A percentile compares a stretch with the other conserved stretches of the same genome.
These are phyloP conservation scores for Dimocarpus longan DNA, from an alignment of 345 rosid genomes.

Conservation along the genomic window DNA sequence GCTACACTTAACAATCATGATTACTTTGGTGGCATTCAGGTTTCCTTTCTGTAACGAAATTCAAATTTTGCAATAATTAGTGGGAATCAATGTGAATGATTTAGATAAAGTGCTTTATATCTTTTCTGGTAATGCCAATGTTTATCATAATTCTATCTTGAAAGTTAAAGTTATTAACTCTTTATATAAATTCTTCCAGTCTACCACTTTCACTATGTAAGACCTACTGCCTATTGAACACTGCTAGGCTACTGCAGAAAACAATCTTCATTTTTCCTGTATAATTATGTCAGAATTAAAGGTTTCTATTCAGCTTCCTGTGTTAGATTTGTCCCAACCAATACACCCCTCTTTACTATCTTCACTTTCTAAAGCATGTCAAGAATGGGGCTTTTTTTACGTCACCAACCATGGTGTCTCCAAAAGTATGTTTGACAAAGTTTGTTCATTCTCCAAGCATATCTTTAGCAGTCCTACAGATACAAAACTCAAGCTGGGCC, in stretches of 20 bases:
- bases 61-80: constrained; percentile 25
- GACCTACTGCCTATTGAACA: constrained; percentile 13
- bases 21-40: constrained; percentile 3
- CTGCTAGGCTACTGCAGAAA: constrained; percentile 18
- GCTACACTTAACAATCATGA: neutral
- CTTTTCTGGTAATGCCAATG: constrained; percentile 18
- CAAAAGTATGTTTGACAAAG: constrained; percentile 36
- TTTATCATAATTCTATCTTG: neutral
- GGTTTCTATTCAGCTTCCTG: constrained; percentile 55
- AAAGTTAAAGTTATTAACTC: neutral
- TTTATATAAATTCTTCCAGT: neutral
- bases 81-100: constrained; percentile 17
- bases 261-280: constrained; percentile 5
- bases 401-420: constrained; percentile 73
- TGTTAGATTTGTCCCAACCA: constrained; percentile 62
- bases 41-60: constrained; percentile 3
- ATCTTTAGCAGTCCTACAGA: constrained; percentile 55
- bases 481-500: constrained; percentile 69
- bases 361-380: constrained; percentile 64
- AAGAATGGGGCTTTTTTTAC: constrained; percentile 74
- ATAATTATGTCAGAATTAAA: constrained; percentile 46
- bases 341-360: constrained; percentile 38
- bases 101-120: constrained; percentile 9
- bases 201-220: constrained; percentile 7
- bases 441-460: constrained; percentile 41